Evolutionary conservation across 768 basidiomycete species (phyloP).

Genomic region (Boletus bicolor): DNA sequence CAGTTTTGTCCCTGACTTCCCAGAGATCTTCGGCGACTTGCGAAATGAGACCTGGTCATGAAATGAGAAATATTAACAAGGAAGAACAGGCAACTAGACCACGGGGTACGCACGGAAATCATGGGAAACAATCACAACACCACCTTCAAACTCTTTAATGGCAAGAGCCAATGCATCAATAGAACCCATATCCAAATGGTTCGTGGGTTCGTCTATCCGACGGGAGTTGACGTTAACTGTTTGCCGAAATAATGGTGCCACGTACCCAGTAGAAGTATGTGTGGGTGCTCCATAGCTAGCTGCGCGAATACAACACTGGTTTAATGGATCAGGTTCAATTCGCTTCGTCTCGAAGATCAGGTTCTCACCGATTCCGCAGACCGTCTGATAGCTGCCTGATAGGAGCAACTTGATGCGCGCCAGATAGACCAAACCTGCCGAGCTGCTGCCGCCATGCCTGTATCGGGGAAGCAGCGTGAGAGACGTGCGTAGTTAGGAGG

Average conservation of each 20-base stretch:
- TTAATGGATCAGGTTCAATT: conserved; percentile 15
- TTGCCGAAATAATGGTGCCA: conserved; percentile 17
- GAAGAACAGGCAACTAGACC: not conserved
- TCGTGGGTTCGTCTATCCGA: conserved; percentile 82
- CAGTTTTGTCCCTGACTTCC: conserved; percentile 95
- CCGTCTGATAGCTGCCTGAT: conserved; percentile 96
- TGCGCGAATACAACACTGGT: conserved; percentile 91
- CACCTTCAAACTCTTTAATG: conserved; percentile 96
- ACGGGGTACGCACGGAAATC: conserved; percentile 80
- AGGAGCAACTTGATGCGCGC: conserved; percentile 88
- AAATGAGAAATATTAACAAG: conserved; percentile 11
- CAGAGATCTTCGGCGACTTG: conserved; percentile 99
- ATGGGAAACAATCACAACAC: conserved; percentile 99
- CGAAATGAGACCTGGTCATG: conserved; percentile 74
- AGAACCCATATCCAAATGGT: conserved; percentile 96
- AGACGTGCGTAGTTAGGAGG: conserved; percentile 8
- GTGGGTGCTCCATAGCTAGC: conserved; percentile 96
- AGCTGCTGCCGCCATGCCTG: conserved; percentile 94
- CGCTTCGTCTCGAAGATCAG: conserved; percentile 5
- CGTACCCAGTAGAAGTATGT: conserved; percentile 82
- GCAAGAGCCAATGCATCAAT: conserved; percentile 95
- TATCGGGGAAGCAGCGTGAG: conserved; percentile 8
- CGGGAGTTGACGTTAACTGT: conserved; percentile 1
- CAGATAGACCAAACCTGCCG: conserved; percentile 93
- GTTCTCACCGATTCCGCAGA: conserved; percentile 80